Evolutionary conservation across 345 rosid genomes (phyloP), one percentile per base, ranked within the genome.

Genomic region (Salix viminalis): DNA sequence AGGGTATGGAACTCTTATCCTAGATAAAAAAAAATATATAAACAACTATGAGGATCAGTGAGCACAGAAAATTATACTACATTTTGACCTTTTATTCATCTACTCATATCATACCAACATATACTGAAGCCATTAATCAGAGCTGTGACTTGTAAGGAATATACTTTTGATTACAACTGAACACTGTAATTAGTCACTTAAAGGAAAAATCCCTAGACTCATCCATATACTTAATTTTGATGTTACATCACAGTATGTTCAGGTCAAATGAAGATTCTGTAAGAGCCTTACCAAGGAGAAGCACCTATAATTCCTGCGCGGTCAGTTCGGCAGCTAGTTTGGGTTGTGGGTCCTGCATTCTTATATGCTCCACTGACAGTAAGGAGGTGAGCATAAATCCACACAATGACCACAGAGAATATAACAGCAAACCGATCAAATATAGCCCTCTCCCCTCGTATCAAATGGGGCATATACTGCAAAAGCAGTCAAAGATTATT

Each of bases 1-100:
- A 54, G 99, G 99, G 81, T 93, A 95, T 65, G 99, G 97, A 50
- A 93, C 90, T 85, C 98, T 85, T 83, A 95, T 95, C 99, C 98
- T 95, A 79, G 70, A 85, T 19, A 18, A 54, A 73, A 72, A 69
- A 77, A 65, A 26, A 23, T 71, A 46, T 26, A 30, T 50, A 73
- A 26, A 66, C 76, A 58, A 7, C 23, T 56, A 42, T 34, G 52
- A 79, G 15, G 66, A 72, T 41, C 10, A 34, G 65, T 37, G 66
- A 72, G 42, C 56, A 75, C 65, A 41, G 32, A 52, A 70, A 73
- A 9, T 50, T 28, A 42, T 24, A 46, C 32, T 36, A n/a, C 46
- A 28, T 21, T 39, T 19, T 41, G 60, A 71, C 46, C 61, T 67
- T 30, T 73, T 12, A 67, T 74, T 65, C 71, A 56, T 54, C 60